Conservation (phyloP, 2,329 filamentous ascomycete species). For the Sphaerulina vaccinii region DNA sequence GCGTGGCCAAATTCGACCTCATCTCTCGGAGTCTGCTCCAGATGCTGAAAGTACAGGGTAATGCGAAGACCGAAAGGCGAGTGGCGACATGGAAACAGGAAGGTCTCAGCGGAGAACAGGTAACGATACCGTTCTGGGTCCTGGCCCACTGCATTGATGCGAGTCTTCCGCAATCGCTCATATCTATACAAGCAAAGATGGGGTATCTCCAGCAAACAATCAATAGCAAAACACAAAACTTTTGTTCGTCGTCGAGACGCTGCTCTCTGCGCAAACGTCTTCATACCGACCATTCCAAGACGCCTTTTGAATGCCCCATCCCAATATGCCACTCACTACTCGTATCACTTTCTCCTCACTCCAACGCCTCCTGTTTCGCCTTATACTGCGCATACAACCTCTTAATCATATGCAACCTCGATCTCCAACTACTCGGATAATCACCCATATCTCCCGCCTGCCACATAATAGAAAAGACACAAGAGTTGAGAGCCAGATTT, state of each 20-base stretch:
- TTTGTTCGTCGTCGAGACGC: not conserved
- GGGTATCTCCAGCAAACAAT: not conserved
- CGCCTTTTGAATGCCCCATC: not conserved
- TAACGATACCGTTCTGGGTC: no score
- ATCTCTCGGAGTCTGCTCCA: not conserved
- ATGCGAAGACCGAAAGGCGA: no score
- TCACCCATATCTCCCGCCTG: constrained; percentile 50
- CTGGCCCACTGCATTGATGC: not conserved
- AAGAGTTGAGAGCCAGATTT: constrained; percentile 86
- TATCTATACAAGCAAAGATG: not conserved
- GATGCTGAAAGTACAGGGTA: not conserved
- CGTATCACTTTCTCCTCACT: not conserved
- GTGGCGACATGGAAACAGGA: no score
- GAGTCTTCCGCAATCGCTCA: not conserved
- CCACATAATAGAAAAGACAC: constrained; percentile 93
- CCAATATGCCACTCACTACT: no score
- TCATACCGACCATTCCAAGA: not conserved
- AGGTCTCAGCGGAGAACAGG: not conserved
- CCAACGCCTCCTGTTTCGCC: constrained; percentile 5
- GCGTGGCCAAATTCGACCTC: no score
- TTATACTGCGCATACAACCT: constrained; percentile 66
- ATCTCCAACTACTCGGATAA: constrained; percentile 85
- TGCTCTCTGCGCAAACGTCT: not conserved
- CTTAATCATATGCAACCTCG: constrained; percentile 80
- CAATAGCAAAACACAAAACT: not conserved